These are phyloP conservation scores for Debaryomyces subglobosus DNA, from an alignment of 1,139 yeast species.

Conservation along the genomic window DNA sequence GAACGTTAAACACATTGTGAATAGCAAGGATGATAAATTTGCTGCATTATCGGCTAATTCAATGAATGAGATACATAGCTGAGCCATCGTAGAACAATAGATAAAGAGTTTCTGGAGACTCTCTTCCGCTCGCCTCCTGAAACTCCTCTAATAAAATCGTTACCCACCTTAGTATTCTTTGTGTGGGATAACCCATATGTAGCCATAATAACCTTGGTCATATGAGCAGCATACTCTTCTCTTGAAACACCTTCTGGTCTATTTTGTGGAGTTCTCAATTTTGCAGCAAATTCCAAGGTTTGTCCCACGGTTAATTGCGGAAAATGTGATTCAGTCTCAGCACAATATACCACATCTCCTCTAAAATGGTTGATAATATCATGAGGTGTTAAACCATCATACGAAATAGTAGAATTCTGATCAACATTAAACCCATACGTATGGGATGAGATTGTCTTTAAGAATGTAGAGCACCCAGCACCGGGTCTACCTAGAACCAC, in stretches of 20 bases:
- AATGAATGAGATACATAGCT: constrained; percentile 39
- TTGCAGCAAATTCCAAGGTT: constrained; percentile 67
- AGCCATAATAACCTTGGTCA: constrained; percentile 72
- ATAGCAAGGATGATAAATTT: constrained; percentile 29
- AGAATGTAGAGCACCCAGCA: constrained; percentile 79
- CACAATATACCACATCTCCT: constrained; percentile 64
- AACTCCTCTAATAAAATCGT: constrained; percentile 74
- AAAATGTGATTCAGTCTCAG: constrained; percentile 72
- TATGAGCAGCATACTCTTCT: constrained; percentile 59
- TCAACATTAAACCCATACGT: constrained; percentile 72
- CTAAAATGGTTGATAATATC: constrained; percentile 33
- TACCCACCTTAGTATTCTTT: constrained; percentile 70
- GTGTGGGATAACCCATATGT: constrained; percentile 72
- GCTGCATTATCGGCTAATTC: constrained; percentile 46
- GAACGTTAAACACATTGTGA: constrained; percentile 34
- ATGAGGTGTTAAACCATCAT: constrained; percentile 35
- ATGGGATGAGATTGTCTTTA: constrained; percentile 69
- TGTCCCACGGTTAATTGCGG: constrained; percentile 75
- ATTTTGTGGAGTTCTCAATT: constrained; percentile 66
- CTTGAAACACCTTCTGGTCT: constrained; percentile 56
- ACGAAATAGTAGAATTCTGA: constrained; percentile 44
- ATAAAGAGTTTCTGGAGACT: constrained; percentile 58
- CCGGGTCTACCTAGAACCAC: constrained; percentile 86
- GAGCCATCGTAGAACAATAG: constrained; percentile 43
- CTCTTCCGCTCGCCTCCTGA: constrained; percentile 88